A percentile compares a stretch with the other conserved stretches of the same genome.
Evolutionary conservation across 495 filamentous ascomycete species (phyloP).

Genomic region (Saxophila tyrrhenica): DNA sequence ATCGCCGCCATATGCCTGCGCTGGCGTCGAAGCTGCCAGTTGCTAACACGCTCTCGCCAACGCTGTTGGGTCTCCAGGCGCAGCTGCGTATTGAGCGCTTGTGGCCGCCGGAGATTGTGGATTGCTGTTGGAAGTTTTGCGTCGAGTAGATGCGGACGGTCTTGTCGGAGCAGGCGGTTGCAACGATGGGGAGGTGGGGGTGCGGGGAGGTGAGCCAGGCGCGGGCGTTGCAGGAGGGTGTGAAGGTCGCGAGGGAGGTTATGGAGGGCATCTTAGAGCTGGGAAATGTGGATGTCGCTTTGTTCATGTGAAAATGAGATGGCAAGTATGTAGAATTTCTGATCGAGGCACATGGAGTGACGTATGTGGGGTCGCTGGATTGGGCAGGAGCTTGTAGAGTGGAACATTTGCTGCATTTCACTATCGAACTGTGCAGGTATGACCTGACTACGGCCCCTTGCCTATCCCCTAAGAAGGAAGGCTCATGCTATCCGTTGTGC

Average conservation of each 20-base stretch:
- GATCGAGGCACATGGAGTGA: background rate
- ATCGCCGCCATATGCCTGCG: slow-evolving; percentile 72
- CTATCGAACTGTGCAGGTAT: too few species aligned
- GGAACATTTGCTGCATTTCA: too few species aligned
- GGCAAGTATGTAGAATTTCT: too few species aligned
- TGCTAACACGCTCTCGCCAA: slow-evolving; percentile 58
- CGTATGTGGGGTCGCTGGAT: background rate
- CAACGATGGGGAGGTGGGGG: slow-evolving; percentile 75
- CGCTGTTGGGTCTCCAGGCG: slow-evolving; percentile 66
- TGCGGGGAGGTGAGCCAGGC: slow-evolving; percentile 80
- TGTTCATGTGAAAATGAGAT: too few species aligned
- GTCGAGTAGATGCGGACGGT: slow-evolving; percentile 82
- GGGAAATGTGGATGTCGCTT: too few species aligned
- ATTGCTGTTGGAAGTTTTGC: slow-evolving; percentile 62
- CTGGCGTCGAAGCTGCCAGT: slow-evolving; percentile 86
- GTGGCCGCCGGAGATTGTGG: slow-evolving; percentile 74
- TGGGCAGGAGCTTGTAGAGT: background rate
- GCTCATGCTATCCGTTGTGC: too few species aligned
- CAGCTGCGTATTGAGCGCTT: slow-evolving; percentile 69
- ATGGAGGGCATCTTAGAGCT: slow-evolving; percentile 23
- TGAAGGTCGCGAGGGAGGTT: slow-evolving; percentile 38
- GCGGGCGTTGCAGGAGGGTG: slow-evolving; percentile 60
- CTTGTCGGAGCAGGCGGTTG: slow-evolving; percentile 76
- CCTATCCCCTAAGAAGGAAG: too few species aligned
- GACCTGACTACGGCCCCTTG: too few species aligned